A percentile compares a stretch with the other conserved stretches of the same genome.
Evolutionary conservation across 2,329 filamentous ascomycete species (phyloP).

Genomic region (Talaromyces pinophilus): DNA sequence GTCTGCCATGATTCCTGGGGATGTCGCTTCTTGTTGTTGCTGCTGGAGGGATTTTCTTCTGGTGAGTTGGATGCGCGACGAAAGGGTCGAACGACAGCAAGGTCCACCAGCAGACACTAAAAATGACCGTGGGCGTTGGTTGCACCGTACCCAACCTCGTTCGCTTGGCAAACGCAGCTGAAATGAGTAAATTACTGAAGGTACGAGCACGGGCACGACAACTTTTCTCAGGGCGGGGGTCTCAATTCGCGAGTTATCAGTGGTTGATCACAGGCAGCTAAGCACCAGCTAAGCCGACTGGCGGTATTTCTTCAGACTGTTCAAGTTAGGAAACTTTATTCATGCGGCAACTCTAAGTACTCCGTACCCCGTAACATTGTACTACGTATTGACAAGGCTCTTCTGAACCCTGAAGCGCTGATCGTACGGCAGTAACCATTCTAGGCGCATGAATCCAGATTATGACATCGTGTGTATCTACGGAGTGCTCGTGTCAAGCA

Average conservation of each 20-base stretch:
- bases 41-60: not conserved
- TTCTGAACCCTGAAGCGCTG: not conserved
- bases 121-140: not conserved
- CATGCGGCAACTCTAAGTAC: not conserved
- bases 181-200: not conserved
- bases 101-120: not conserved
- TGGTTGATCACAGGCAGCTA: not conserved
- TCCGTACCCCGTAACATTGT: not conserved
- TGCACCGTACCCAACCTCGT: not conserved
- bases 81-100: not conserved
- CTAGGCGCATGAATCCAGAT: not conserved
- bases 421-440: not conserved
- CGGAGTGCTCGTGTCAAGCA: not conserved
- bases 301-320: not conserved
- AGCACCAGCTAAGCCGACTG: not conserved
- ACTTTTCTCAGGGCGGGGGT: not conserved
- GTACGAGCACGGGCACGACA: not conserved
- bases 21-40: not conserved
- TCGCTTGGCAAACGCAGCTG: constrained; percentile 7
- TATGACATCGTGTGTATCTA: not conserved
- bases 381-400: not conserved
- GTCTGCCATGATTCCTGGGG: not conserved
- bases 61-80: not conserved
- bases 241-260: not conserved
- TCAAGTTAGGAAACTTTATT: not conserved